Evolutionary conservation across 305 asterid genomes (phyloP), one percentile per base, ranked within the genome.

Genomic region (Fraxinus sp.): DNA sequence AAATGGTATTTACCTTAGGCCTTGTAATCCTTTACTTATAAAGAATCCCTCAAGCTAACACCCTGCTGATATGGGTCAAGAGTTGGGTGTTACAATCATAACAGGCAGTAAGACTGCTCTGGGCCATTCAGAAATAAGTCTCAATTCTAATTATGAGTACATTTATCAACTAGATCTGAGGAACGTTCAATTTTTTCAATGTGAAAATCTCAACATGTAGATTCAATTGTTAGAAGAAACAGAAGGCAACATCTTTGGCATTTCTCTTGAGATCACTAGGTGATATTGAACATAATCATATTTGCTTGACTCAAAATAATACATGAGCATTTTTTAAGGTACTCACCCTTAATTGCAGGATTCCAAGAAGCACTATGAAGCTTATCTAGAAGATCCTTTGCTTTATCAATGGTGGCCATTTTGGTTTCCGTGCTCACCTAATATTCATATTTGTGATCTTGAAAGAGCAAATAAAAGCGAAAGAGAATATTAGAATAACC

Each of bases 341-440:
- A 75, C 87, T 79, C 75, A 92, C 95, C 97, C 81, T 88, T 81
- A 83, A 91, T 88, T 71, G 92, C 97, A 87, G 91, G 86, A 78
- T 84, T 82, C 98, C 98, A 92, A 76, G 97, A 89, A 78, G 97
- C 93, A 84, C 82, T 49, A 71, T 92, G 92, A 80, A 94, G 92
- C 89, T 89, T 92, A 76, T 89, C 91, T 78, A 94, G 87, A 74
- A 94, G 94, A 85, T 94, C 98, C 85, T 79, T 88, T 39, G 92
- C 98, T 83, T 89, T 91, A 80, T 90, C 94, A 59, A 88, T 84
- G 28, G 97, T 91, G 39, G 98, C 98, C 98, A 92, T 92, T 86
- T 94, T 94, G 72, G 87, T 87, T 33, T 92, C 94, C 86, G 91
- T 88, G 89, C 98, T 94, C 78, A 94, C 88, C 97, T 93, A 79